Conservation (phyloP, 148 eudicot species). For the Fagopyrum esculentum region DNA sequence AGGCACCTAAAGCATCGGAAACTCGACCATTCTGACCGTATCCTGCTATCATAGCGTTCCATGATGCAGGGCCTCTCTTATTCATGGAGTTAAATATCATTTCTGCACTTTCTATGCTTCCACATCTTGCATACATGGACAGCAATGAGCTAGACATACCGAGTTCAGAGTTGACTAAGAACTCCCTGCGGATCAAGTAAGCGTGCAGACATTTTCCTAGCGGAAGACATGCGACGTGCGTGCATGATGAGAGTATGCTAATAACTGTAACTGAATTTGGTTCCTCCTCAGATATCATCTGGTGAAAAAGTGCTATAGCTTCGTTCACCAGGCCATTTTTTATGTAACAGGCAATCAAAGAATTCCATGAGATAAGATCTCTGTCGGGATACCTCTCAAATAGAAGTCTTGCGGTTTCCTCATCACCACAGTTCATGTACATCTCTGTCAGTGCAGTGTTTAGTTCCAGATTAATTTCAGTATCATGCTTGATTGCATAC, state of each 20-base stretch:
- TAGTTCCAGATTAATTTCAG: constrained; percentile 25
- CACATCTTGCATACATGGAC: constrained; percentile 52
- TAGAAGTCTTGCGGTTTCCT: constrained; percentile 25
- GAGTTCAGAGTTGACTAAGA: constrained; percentile 22
- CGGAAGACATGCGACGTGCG: constrained; percentile 34
- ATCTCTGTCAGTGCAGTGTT: constrained; percentile 40
- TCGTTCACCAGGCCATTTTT: constrained; percentile 23
- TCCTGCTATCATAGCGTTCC: constrained; percentile 41
- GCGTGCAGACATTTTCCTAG: constrained; percentile 41
- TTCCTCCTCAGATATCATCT: constrained; percentile 29
- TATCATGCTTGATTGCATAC: constrained; percentile 28
- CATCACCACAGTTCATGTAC: constrained; percentile 39
- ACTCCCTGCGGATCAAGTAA: constrained; percentile 29
- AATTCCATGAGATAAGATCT: constrained; percentile 44
- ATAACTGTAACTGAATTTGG: constrained; percentile 36
- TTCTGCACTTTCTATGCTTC: constrained; percentile 30
- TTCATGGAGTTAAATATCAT: constrained; percentile 27
- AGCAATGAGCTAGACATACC: constrained; percentile 33
- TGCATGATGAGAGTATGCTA: constrained; percentile 35
- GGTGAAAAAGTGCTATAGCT: constrained; percentile 26
- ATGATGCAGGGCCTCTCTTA: constrained; percentile 29
- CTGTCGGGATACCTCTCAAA: constrained; percentile 30
- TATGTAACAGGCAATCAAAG: constrained; percentile 32
- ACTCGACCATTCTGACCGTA: constrained; percentile 40
- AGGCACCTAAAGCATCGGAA: constrained; percentile 25